phyloP scores from a whole-genome alignment of 2,329 filamentous ascomycete species.

The Aspergillus unguis region DNA sequence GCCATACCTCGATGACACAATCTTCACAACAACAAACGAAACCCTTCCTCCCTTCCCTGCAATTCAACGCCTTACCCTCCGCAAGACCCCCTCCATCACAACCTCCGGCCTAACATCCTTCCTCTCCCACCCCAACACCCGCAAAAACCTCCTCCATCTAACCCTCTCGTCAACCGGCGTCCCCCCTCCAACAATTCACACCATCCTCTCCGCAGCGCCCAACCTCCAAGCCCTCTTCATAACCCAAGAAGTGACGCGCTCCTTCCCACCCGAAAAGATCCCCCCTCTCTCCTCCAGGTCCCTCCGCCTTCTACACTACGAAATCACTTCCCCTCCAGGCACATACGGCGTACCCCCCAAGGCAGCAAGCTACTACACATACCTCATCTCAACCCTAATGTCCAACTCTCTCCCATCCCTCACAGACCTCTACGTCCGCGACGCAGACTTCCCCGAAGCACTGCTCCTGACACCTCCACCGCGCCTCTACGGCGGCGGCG shows the following conservation, averaged over 20 bases:
- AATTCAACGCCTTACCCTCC: slow-evolving; percentile 69
- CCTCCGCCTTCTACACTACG: slow-evolving; percentile 73
- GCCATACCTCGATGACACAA: slow-evolving; percentile 68
- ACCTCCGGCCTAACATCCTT: slow-evolving; percentile 67
- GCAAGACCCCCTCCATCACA: slow-evolving; percentile 69
- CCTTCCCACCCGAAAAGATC: slow-evolving; percentile 55
- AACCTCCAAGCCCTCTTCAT: slow-evolving; percentile 51
- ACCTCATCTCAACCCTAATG: slow-evolving; percentile 79
- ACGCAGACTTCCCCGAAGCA: slow-evolving; percentile 76
- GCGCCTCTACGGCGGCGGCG: slow-evolving; percentile 48
- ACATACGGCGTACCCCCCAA: slow-evolving; percentile 55
- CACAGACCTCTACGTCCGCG: slow-evolving; percentile 76
- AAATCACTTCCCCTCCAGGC: slow-evolving; percentile 63
- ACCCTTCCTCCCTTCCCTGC: slow-evolving; percentile 70
- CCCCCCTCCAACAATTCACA: slow-evolving; percentile 38
- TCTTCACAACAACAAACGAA: slow-evolving; percentile 60
- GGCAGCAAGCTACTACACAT: slow-evolving; percentile 70
- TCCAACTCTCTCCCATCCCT: slow-evolving; percentile 71
- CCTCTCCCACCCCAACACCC: slow-evolving; percentile 59
- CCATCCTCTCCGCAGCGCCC: slow-evolving; percentile 42
- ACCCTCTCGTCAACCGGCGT: slow-evolving; percentile 71
- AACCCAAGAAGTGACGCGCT: slow-evolving; percentile 53
- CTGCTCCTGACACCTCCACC: slow-evolving; percentile 69
- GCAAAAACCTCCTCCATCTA: slow-evolving; percentile 62
- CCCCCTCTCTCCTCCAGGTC: slow-evolving; percentile 66